Base-by-base conservation (phyloP, 345 rosid species). In the Balakata baccata region DNA sequence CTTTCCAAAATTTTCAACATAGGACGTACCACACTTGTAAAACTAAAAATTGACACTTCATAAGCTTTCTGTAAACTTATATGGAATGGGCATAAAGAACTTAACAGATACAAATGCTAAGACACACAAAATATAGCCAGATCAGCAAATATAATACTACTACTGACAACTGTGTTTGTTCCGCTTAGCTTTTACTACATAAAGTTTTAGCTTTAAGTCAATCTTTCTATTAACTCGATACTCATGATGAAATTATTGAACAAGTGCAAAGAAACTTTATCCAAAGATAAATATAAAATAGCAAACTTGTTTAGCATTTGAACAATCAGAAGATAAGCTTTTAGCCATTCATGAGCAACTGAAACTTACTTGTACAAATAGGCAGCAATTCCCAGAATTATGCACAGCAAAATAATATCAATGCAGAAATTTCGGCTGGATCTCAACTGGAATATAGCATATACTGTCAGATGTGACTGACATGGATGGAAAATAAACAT, bases 371-470 rank as follows among this genome's bases (percentile, higher is more conserved):
- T 96, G 98, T 96, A 96, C 57, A 96, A 78, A 78, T 96, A 96
- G 77, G 99, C 98, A 69, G 99, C 98, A n/a, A 93, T 91, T 43
- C 99, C 98, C 66, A 96, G 86, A 71, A 96, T 87, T 78, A 96
- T 85, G 78, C 93, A 88, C 89, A 93, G 51, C 76, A 96, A 79
- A 72, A 96, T 74, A 73, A 96, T 93, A 82, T 96, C 99, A 39
- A 96, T 87, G 78, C 99, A 96, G 88, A 96, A 96, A 84, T 96
- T 96, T 75, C 99, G 77, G 81, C 99, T 96, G 63, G 99, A 96
- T 75, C 99, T 88, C 86, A 96, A 83, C 99, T 96, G 93, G 66
- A 85, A 81, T 38, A 81, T 72, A 70, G 77, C 53, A 59, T 58
- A 72, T 72, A 64, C 63, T 54, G 66, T 59, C 68, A 38, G 51